Percentiles rank a stretch among this genome's conserved stretches.
phyloP scores from a whole-genome alignment of 768 basidiomycete species.

The Harrya chromipes region DNA sequence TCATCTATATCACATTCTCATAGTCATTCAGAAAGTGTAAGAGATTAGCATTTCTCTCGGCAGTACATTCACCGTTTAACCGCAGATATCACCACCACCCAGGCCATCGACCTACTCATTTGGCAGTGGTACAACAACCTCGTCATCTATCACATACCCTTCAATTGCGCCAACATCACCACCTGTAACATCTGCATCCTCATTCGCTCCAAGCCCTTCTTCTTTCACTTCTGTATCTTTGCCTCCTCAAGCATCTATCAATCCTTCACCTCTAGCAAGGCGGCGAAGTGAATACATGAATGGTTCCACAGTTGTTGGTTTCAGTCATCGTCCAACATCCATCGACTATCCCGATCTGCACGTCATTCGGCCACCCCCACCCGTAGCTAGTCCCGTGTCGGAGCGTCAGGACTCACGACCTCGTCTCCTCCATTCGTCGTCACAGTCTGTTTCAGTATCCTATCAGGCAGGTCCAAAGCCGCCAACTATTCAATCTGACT shows the following conservation, averaged over 20 bases:
- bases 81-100: constrained; percentile 37
- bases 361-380: constrained; percentile 75
- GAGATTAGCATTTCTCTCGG: constrained; percentile 13
- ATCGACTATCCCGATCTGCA: constrained; percentile 84
- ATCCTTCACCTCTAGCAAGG: constrained; percentile 69
- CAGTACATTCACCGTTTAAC: constrained; percentile 9
- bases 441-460: constrained; percentile 30
- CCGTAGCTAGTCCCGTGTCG: constrained; percentile 62
- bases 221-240: constrained; percentile 47
- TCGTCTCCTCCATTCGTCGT: constrained; percentile 39
- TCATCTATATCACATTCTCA: constrained; percentile 45
- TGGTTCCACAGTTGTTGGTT: constrained; percentile 57
- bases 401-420: constrained; percentile 78
- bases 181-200: constrained; percentile 34
- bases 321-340: constrained; percentile 41
- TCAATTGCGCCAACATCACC: constrained; percentile 41
- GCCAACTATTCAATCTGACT: constrained; percentile 70
- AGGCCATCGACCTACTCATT: constrained; percentile 34
- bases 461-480: constrained; percentile 44
- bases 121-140: constrained; percentile 35
- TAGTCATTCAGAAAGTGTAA: constrained; percentile 51
- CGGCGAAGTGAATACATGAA: constrained; percentile 78
- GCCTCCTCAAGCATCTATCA: constrained; percentile 84
- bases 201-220: constrained; percentile 39
- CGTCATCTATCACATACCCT: constrained; percentile 53